Conservation (phyloP, 805 yeast species). For the Ogataea ganodermae region DNA sequence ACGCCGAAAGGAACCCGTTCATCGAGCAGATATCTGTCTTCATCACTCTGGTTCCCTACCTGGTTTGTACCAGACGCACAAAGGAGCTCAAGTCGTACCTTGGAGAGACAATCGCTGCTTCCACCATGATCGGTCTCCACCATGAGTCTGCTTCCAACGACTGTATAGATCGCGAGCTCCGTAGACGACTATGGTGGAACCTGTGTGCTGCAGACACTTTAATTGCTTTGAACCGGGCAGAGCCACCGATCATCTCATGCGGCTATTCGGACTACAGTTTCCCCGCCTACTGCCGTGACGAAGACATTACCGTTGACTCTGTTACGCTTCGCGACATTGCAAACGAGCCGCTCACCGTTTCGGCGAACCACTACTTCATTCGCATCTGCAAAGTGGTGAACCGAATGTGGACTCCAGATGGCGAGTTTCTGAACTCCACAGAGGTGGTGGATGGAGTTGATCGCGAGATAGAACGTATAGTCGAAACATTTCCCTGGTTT, state of each 20-base stretch:
- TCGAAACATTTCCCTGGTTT: slow-evolving; percentile 10
- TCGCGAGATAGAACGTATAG: not conserved
- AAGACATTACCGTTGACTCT: slow-evolving; percentile 23
- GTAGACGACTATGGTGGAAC: slow-evolving; percentile 33
- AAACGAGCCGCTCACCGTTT: slow-evolving; percentile 13
- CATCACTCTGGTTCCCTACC: slow-evolving; percentile 13
- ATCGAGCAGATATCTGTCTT: slow-evolving; percentile 14
- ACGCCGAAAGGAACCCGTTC: slow-evolving; percentile 8
- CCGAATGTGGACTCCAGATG: slow-evolving; percentile 20
- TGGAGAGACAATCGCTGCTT: slow-evolving; percentile 11
- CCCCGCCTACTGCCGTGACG: slow-evolving; percentile 36
- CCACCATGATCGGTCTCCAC: slow-evolving; percentile 15
- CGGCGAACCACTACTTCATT: slow-evolving; percentile 15
- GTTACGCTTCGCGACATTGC: slow-evolving; percentile 7
- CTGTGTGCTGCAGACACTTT: slow-evolving; percentile 21
- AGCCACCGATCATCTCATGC: slow-evolving; percentile 19
- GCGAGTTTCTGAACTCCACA: slow-evolving; percentile 1
- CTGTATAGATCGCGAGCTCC: slow-evolving; percentile 24
- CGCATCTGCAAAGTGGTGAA: slow-evolving; percentile 17
- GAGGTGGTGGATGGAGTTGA: slow-evolving; percentile 1
- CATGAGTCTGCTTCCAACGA: slow-evolving; percentile 2
- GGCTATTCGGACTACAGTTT: slow-evolving; percentile 31
- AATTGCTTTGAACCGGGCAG: slow-evolving; percentile 6
- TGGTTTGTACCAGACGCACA: slow-evolving; percentile 1
- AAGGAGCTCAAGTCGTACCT: slow-evolving; percentile 12